A percentile compares a stretch with the other conserved stretches of the same genome.
Conservation (phyloP, 306 rosid genomes). For the barrel medic (Medicago truncatula) region MtrunA17r5.0-ANR NC_053042.1:52900001-52900500, state of each 20-base stretch:
- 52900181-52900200: background rate
- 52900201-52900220: background rate
- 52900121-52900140: background rate
- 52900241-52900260: constrained; percentile 12
- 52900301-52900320: constrained; percentile 11
- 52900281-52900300: constrained; percentile 22
- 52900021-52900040: too few species aligned
- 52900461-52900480: background rate
- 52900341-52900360: constrained; percentile 29
- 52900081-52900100: background rate
- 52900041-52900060: too few species aligned
- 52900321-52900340: background rate
- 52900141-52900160: background rate
- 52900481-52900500: constrained; percentile 17
- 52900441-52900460: background rate
- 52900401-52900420: background rate
- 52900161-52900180: background rate
- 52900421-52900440: constrained; percentile 45
- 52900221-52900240: background rate
- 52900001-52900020: too few species aligned
- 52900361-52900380: constrained; percentile 40
- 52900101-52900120: background rate
- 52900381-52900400: constrained; percentile 42
- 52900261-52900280: constrained; percentile 28
- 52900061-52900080: background rate